Evolutionary conservation across 257 asterid species (phyloP).

Genomic region (Solanum corneliomulleri): DNA sequence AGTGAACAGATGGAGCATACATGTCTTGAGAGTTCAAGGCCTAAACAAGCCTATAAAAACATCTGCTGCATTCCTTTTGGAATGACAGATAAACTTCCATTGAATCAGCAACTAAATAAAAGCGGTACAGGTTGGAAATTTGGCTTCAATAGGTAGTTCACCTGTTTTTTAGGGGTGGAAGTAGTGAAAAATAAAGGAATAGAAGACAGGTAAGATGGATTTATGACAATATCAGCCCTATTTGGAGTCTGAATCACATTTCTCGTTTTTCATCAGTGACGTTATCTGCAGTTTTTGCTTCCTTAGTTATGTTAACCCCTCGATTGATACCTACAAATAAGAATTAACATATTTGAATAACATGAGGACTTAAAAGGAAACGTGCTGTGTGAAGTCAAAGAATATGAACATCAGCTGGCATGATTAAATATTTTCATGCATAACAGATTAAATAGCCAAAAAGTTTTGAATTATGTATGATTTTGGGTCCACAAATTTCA

Average conservation of each 20-base stretch:
- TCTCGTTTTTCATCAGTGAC: conserved; percentile 8
- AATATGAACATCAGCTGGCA: neutral
- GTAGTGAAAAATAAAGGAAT: neutral
- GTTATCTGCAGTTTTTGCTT: conserved; percentile 5
- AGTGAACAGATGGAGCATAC: neutral
- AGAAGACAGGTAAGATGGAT: neutral
- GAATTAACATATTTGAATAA: neutral
- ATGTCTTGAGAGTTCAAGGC: neutral
- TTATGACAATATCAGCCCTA: neutral
- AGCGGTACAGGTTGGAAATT: neutral
- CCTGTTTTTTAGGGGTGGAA: neutral
- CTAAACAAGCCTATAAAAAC: neutral
- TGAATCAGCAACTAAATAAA: neutral
- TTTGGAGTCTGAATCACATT: neutral
- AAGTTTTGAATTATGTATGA: neutral
- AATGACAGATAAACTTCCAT: neutral
- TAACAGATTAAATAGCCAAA: neutral
- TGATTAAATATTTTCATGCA: neutral
- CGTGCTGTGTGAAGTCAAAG: neutral
- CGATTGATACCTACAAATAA: conserved; percentile 14
- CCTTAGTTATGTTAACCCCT: conserved; percentile 2
- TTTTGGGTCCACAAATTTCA: neutral
- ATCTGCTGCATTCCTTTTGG: neutral
- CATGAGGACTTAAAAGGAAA: neutral
- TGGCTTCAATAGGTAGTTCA: neutral